Evolutionary conservation across 1,139 yeast genomes (phyloP).

Genomic region (Debaryomyces subglobosus): DNA sequence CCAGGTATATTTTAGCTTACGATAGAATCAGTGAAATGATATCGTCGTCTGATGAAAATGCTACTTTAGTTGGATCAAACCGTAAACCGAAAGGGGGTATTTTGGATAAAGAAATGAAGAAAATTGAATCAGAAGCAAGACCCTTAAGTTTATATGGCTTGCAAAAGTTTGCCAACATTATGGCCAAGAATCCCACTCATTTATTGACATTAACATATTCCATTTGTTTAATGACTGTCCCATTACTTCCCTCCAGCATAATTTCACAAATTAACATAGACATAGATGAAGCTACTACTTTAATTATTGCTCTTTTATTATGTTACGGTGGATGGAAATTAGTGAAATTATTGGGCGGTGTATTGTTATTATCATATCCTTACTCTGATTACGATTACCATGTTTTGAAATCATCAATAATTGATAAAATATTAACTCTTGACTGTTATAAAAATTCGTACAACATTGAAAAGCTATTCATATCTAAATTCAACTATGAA

Average conservation of each 20-base stretch:
- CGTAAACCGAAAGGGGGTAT: constrained; percentile 11
- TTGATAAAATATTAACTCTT: constrained; percentile 42
- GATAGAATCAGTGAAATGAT: constrained; percentile 42
- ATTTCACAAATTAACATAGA: constrained; percentile 38
- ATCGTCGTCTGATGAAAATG: constrained; percentile 19
- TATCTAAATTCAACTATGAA: constrained; percentile 65
- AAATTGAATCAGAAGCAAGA: constrained; percentile 9
- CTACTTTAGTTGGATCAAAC: not conserved
- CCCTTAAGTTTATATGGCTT: constrained; percentile 5
- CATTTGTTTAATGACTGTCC: constrained; percentile 33
- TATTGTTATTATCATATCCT: constrained; percentile 58
- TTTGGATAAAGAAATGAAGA: constrained; percentile 13
- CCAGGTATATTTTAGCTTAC: constrained; percentile 37
- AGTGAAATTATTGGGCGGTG: constrained; percentile 54
- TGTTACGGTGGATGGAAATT: constrained; percentile 58
- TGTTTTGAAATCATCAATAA: constrained; percentile 36
- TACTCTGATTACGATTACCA: constrained; percentile 43
- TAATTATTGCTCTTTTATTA: constrained; percentile 51
- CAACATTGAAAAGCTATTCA: constrained; percentile 49
- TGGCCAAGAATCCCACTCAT: constrained; percentile 62
- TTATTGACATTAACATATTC: constrained; percentile 63
- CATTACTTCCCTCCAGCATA: constrained; percentile 34
- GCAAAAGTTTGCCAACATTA: constrained; percentile 13
- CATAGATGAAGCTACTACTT: constrained; percentile 53
- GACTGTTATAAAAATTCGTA: constrained; percentile 56